These are phyloP conservation scores for Puccinellia tenuiflora DNA, from an alignment of 176 grass and related monocot genomes.

Conservation along the genomic window DNA sequence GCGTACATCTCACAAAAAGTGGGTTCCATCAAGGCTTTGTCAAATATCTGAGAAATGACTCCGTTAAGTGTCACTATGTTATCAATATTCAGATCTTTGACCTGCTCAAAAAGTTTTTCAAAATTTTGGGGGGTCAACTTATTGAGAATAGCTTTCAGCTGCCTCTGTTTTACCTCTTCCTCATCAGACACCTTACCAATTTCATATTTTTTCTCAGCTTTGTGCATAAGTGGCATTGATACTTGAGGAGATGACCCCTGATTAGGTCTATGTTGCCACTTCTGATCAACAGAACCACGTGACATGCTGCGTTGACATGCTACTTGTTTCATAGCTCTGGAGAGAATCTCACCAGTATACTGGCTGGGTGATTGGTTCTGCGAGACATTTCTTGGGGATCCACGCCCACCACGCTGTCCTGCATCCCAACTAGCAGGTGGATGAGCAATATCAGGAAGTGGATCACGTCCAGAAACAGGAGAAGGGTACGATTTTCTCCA, in stretches of 20 bases:
- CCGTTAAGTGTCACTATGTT: slow-evolving; percentile 53
- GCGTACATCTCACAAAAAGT: slow-evolving; percentile 97
- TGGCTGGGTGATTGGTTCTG: slow-evolving; percentile 41
- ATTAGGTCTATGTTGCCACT: slow-evolving; percentile 47
- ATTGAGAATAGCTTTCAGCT: slow-evolving; percentile 78
- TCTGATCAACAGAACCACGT: slow-evolving; percentile 47
- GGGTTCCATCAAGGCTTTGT: slow-evolving; percentile 93
- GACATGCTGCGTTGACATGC: slow-evolving; percentile 33
- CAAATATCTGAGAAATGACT: slow-evolving; percentile 87
- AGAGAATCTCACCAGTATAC: slow-evolving; percentile 55
- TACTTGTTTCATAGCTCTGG: slow-evolving; percentile 41
- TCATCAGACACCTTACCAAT: slow-evolving; percentile 64
- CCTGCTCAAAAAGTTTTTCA: slow-evolving; percentile 71
- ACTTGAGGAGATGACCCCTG: slow-evolving; percentile 48
- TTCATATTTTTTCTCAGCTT: slow-evolving; percentile 77
- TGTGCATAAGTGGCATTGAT: slow-evolving; percentile 56
- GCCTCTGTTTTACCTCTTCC: slow-evolving; percentile 75
- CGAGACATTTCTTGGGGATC: slow-evolving; percentile 32
- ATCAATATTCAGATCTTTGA: slow-evolving; percentile 73
- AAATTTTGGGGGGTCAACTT: slow-evolving; percentile 90
- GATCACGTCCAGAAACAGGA: slow-evolving; percentile 40
- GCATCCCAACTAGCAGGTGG: slow-evolving; percentile 31
- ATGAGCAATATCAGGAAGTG: slow-evolving; percentile 20
- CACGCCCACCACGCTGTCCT: slow-evolving; percentile 38
- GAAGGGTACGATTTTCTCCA: slow-evolving; percentile 46